Base-by-base conservation (phyloP, 345 rosid genomes). In the Eutrema heterophyllum region DNA sequence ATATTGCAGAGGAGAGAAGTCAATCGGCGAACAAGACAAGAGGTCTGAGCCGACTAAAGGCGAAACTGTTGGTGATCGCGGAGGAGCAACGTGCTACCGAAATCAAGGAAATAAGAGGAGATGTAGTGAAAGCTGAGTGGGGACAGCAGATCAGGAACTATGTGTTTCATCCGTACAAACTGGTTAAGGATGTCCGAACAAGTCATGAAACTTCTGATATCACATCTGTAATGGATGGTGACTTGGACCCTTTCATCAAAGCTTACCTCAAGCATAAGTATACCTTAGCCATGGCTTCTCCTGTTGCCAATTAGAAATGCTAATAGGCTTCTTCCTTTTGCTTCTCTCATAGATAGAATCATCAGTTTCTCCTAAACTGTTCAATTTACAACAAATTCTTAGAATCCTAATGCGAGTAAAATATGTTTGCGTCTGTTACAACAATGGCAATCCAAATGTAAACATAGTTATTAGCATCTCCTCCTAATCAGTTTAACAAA, bases 91-190 rank as follows among this genome's bases (percentile, higher is more conserved):
- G 99, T 14, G 96, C 97, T 29, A 83, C 93, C 0, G 97, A 91
- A 62, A 89, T 91, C 67, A 95, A 91, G 84, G 89, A 91, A 80
- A 95, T 95, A 74, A 83, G 93, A 64, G 99, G 99, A 61, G 99
- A 95, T 80, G 87, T 76, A 7, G 97, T 91, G 83, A 89, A 91
- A 81, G 99, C 97, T 6, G 97, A 91, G 59, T 95, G 99, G 99
- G 99, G 99, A 35, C 99, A 91, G 76, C 97, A 91, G 70, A 91
- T 91, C 51, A 67, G 97, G 70, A 91, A 95, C 81, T 91, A 91
- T 13, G 99, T 95, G 18, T 91, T 95, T 82, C 97, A 95, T 82
- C 99, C 99, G 0, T 91, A 95, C 83, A 95, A 95, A 80, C 90
- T 95, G 7, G 97, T 95, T 48, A 91, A 95, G 71, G 99, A 95